Conservation (phyloP, 2,329 filamentous ascomycete species). For the Coniochaeta prunicola region DNA sequence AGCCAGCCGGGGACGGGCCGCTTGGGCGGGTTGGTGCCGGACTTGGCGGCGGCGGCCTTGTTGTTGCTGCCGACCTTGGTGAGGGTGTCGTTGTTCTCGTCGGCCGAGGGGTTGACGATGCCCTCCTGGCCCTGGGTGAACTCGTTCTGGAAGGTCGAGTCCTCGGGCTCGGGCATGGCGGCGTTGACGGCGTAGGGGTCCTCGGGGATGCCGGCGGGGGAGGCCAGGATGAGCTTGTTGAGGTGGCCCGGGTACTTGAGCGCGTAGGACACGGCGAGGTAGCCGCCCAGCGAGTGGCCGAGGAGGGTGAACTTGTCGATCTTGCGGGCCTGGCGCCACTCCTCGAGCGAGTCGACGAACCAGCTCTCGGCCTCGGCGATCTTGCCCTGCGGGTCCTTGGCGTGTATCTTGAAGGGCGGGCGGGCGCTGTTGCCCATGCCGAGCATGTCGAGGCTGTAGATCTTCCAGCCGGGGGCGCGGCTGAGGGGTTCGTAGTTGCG, state of each 20-base stretch:
- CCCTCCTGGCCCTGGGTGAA: constrained; percentile 66
- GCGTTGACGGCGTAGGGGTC: constrained; percentile 84
- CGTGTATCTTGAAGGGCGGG: constrained; percentile 75
- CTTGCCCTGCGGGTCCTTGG: constrained; percentile 75
- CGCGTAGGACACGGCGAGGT: constrained; percentile 90
- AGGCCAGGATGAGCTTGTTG: constrained; percentile 93
- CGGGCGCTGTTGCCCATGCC: constrained; percentile 88
- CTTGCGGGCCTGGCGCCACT: constrained; percentile 84
- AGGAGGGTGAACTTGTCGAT: constrained; percentile 91
- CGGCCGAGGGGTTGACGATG: constrained; percentile 30
- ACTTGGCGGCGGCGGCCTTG: constrained; percentile 21
- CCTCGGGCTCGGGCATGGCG: constrained; percentile 68
- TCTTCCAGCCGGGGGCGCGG: constrained; percentile 70
- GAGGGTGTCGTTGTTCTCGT: constrained; percentile 21
- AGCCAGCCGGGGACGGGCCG: constrained; percentile 76
- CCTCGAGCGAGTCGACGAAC: constrained; percentile 94
- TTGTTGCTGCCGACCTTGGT: constrained; percentile 19
- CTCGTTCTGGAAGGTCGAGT: constrained; percentile 69
- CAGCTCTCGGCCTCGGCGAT: constrained; percentile 86
- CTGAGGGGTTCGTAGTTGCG: constrained; percentile 91
- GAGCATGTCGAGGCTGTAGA: constrained; percentile 91
- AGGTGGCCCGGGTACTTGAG: constrained; percentile 91
- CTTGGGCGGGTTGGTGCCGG: constrained; percentile 26
- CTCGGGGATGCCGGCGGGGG: constrained; percentile 89
- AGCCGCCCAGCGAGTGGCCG: constrained; percentile 89